Evolutionary conservation across 2,329 filamentous ascomycete species (phyloP).

Genomic region (Magnaporthiopsis poae): DNA sequence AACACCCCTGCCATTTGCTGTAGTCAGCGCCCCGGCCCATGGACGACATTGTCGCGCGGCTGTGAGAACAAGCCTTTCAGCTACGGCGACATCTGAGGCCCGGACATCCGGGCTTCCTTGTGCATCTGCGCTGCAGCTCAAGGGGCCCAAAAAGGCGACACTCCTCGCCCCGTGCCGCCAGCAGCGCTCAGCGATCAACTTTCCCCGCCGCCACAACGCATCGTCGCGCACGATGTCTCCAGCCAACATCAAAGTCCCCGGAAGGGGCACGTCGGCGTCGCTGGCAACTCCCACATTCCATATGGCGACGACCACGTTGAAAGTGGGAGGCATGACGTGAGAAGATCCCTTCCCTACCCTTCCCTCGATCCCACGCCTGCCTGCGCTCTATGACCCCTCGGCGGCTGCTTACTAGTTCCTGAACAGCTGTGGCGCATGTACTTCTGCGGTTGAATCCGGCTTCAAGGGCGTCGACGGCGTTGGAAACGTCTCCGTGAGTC

Average conservation of each 20-base stretch:
- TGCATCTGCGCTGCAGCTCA: neutral
- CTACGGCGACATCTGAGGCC: neutral
- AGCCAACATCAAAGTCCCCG: constrained; percentile 36
- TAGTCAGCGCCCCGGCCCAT: neutral
- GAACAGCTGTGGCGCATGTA: constrained; percentile 79
- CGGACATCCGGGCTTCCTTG: neutral
- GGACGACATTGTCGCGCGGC: neutral
- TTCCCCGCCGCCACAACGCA: neutral
- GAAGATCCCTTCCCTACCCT: constrained; percentile 20
- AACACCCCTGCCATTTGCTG: neutral
- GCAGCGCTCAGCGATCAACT: neutral
- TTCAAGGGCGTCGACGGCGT: constrained; percentile 76
- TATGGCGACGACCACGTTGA: constrained; percentile 83
- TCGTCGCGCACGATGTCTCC: constrained; percentile 37
- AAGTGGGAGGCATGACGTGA: constrained; percentile 78
- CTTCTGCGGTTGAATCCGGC: constrained; percentile 84
- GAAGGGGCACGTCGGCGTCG: constrained; percentile 25
- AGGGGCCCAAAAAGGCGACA: neutral
- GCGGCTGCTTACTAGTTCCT: neutral
- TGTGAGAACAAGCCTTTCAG: neutral
- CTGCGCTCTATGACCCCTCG: neutral
- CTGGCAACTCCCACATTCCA: constrained; percentile 39
- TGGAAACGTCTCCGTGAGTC: constrained; percentile 77
- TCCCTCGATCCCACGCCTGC: neutral
- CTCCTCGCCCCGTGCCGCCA: neutral